Base-by-base conservation (phyloP, 169 alveolate species). In the Eimeria sp. region DNA sequence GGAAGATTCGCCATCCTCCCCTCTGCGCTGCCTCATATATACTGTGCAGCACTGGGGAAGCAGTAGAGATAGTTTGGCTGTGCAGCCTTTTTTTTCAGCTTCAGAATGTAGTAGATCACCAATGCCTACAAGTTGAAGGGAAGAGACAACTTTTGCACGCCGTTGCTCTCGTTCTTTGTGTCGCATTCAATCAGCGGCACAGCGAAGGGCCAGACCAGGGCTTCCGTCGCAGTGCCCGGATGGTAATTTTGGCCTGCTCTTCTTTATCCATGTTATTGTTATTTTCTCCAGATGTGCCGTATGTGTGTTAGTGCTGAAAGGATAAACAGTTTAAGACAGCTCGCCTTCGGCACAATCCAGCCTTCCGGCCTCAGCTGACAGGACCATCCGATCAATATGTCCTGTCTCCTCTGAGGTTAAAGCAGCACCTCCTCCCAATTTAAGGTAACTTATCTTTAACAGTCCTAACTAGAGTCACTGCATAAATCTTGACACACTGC, bases 151-250 rank as follows among this genome's bases (percentile, higher is more conserved):
- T 7, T 70, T 3, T 16, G 25, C 47, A 34, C 13, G 80, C n/a
- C 18, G 80, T 47, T 70, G 18, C 47, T 27, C 49, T 34, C n/a
- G 25, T 49, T 4, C 49, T 22, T 47, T 70, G 80, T 70, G 51
- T 34, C 51, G 49, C 80, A 16, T 45, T 30, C 16, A n/a, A 43
- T 40, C 87, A 76, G 87, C 90, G 30, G 73, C 90, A 82, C 57
- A 3, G 73, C 51, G 72, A 67, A 61, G 11, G 90, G 90, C 90
- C 90, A 82, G 72, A 27, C 90, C 90, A 82, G 47, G 90, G 73
- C 90, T 82, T 49, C 89, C 54, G 63, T 14, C 5, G 90, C 54
- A 14, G 40, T 47, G 87, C 57, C 87, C 61, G 20, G 11, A 58
- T n/a, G 67, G 4, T 27, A 13, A 57, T 34, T 57, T 30, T 27